A percentile compares a stretch with the other conserved stretches of the same genome.
Evolutionary conservation across 2,329 filamentous ascomycete genomes (phyloP).

Genomic region (Penicillium concentricum): DNA sequence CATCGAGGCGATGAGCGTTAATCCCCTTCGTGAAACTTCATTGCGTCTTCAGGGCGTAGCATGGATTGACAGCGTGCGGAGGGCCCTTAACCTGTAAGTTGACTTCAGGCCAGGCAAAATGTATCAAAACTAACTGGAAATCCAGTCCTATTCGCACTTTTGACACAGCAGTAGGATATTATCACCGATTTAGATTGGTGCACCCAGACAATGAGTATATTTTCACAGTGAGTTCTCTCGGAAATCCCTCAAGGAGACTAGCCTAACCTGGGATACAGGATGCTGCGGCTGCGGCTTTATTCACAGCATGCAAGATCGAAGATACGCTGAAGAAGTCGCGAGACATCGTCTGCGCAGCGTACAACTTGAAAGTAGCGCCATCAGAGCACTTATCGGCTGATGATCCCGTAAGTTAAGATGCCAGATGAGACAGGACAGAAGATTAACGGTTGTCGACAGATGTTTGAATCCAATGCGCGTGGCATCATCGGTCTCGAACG

Average conservation of each 20-base stretch:
- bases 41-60: slow-evolving; percentile 82
- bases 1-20: slow-evolving; percentile 67
- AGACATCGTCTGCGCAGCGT: slow-evolving; percentile 86
- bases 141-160: slow-evolving; percentile 82
- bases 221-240: slow-evolving; percentile 51
- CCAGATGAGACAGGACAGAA: neutral
- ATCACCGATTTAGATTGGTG: slow-evolving; percentile 85
- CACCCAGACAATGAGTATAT: slow-evolving; percentile 85
- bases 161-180: slow-evolving; percentile 87
- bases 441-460: slow-evolving; percentile 45
- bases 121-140: slow-evolving; percentile 8
- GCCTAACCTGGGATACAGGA: slow-evolving; percentile 54
- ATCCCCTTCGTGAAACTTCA: slow-evolving; percentile 74
- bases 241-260: neutral
- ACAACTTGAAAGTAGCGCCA: slow-evolving; percentile 73
- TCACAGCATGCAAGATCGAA: slow-evolving; percentile 95
- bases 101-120: slow-evolving; percentile 1
- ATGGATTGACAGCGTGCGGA: slow-evolving; percentile 82
- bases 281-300: slow-evolving; percentile 81
- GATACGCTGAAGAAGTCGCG: slow-evolving; percentile 96
- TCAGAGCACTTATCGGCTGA: slow-evolving; percentile 72
- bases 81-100: slow-evolving; percentile 72
- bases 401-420: slow-evolving; percentile 63
- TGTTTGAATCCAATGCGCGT: slow-evolving; percentile 76
- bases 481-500: slow-evolving; percentile 87